These are phyloP conservation scores for Cylindrodendrum hubeiense DNA, from an alignment of 2,329 filamentous ascomycete species.

Conservation along the genomic window DNA sequence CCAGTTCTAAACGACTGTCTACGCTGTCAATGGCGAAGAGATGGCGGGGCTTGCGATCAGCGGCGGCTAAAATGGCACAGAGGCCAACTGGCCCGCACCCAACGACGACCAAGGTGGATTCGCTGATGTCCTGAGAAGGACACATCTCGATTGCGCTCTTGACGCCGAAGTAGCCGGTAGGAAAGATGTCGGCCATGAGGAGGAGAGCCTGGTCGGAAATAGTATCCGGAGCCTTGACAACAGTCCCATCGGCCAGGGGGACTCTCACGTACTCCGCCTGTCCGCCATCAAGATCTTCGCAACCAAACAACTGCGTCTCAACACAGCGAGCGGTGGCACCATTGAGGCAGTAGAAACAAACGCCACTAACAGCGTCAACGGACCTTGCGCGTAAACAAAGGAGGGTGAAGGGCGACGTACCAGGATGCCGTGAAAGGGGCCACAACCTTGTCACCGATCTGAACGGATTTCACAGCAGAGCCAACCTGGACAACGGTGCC, in stretches of 20 bases:
- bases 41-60: conserved; percentile 80
- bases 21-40: conserved; percentile 86
- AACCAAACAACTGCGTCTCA: conserved; percentile 78
- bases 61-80: conserved; percentile 82
- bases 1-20: conserved; percentile 79
- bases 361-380: conserved; percentile 46
- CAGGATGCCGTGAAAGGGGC: conserved; percentile 87
- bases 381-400: neutral
- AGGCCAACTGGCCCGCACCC: conserved; percentile 90
- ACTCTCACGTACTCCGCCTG: conserved; percentile 88
- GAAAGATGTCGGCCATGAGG: conserved; percentile 94
- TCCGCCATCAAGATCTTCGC: conserved; percentile 75
- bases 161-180: conserved; percentile 87
- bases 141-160: conserved; percentile 80
- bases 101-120: conserved; percentile 80
- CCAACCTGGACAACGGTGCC: conserved; percentile 79
- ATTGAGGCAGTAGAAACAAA: conserved; percentile 88
- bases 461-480: conserved; percentile 73
- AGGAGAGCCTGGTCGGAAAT: conserved; percentile 82
- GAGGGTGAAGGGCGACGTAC: conserved; percentile 52
- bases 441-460: conserved; percentile 83
- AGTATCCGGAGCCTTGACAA: conserved; percentile 75
- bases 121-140: conserved; percentile 47
- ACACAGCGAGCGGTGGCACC: conserved; percentile 83
- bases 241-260: conserved; percentile 83